Evolutionary conservation across 2,329 filamentous ascomycete species (phyloP).

Genomic region (Sporothrix euskadiensis): DNA sequence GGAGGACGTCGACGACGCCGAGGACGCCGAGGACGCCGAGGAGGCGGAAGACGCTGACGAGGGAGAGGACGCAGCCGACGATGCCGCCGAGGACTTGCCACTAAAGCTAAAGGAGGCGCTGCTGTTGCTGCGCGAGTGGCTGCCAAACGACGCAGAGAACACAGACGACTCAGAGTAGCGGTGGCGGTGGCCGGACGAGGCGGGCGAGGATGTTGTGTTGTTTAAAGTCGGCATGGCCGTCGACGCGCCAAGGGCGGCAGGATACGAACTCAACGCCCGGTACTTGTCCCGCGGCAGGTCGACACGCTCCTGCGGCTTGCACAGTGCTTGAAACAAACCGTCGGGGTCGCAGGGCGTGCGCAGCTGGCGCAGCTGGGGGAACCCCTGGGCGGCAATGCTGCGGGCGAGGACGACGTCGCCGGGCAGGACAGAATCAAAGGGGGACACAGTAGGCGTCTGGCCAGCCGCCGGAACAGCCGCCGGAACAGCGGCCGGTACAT

Average conservation of each 20-base stretch:
- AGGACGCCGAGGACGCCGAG: neutral
- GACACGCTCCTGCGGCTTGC: constrained; percentile 59
- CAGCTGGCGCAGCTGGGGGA: constrained; percentile 61
- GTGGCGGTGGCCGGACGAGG: constrained; percentile 13
- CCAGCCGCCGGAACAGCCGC: constrained; percentile 27
- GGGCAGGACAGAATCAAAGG: constrained; percentile 26
- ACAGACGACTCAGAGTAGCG: constrained; percentile 21
- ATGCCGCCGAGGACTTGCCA: neutral
- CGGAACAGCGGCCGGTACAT: constrained; percentile 54
- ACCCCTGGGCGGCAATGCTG: constrained; percentile 61
- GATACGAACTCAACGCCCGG: neutral
- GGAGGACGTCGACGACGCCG: neutral
- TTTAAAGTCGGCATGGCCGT: too few relatives aligned
- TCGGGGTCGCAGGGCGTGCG: constrained; percentile 69
- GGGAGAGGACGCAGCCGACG: neutral
- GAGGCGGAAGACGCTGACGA: neutral
- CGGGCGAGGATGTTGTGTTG: neutral
- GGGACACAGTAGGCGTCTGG: neutral
- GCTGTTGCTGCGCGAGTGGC: constrained; percentile 28
- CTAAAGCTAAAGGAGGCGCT: constrained; percentile 16
- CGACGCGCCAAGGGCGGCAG: neutral
- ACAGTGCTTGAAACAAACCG: constrained; percentile 68
- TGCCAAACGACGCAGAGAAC: constrained; percentile 16
- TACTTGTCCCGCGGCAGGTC: constrained; percentile 55
- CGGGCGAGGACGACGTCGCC: constrained; percentile 65